Percentiles rank a stretch among this genome's conserved stretches.
Conservation (phyloP, 306 rosid species). For the Cucurbita pepo region DNA sequence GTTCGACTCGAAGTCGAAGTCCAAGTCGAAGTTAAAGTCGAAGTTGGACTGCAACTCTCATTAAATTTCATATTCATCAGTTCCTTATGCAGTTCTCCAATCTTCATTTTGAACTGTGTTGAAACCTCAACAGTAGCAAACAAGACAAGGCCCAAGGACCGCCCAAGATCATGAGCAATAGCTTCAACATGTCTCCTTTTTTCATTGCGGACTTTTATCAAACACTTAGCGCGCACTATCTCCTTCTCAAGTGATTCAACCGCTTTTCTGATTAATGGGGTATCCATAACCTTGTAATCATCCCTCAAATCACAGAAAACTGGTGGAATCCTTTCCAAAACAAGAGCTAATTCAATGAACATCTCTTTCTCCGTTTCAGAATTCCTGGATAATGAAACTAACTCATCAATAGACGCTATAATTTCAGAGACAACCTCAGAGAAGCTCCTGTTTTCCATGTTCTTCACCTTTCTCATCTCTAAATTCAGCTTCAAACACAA, state of each 20-base stretch:
- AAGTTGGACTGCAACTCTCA: slow-evolving; percentile 23
- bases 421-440: slow-evolving; percentile 25
- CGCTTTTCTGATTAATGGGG: slow-evolving; percentile 43
- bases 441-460: slow-evolving; percentile 19
- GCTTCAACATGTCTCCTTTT: slow-evolving; percentile 42
- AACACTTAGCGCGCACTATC: slow-evolving; percentile 28
- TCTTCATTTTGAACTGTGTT: slow-evolving; percentile 34
- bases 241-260: slow-evolving; percentile 59
- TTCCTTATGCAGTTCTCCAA: slow-evolving; percentile 34
- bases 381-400: slow-evolving; percentile 33
- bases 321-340: slow-evolving; percentile 35
- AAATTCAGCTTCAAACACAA: not conserved
- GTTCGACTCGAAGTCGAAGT: slow-evolving; percentile 29
- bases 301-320: slow-evolving; percentile 45
- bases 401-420: slow-evolving; percentile 18
- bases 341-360: slow-evolving; percentile 34
- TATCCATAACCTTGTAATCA: slow-evolving; percentile 23
- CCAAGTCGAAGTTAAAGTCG: slow-evolving; percentile 25
- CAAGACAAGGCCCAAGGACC: slow-evolving; percentile 62
- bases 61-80: slow-evolving; percentile 42
- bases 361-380: slow-evolving; percentile 23
- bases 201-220: slow-evolving; percentile 21
- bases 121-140: slow-evolving; percentile 50
- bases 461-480: slow-evolving; percentile 9
- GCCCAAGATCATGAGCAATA: slow-evolving; percentile 54